These are phyloP conservation scores for Eudorina sp. DNA, from an alignment of 139 green algal species.

Conservation along the genomic window DNA sequence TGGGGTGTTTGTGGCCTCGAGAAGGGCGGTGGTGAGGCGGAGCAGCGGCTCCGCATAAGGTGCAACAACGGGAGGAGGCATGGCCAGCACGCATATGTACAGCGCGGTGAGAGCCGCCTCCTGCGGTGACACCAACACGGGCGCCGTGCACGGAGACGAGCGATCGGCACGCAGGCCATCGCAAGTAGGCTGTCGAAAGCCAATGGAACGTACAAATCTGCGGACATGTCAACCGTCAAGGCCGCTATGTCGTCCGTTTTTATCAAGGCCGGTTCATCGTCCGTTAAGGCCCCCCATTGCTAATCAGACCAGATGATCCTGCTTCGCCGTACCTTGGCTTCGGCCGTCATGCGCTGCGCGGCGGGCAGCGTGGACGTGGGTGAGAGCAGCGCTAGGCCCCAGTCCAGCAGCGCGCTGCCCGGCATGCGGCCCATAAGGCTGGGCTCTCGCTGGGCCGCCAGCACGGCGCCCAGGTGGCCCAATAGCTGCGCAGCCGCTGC, in stretches of 20 bases:
- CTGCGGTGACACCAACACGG: too few relatives aligned
- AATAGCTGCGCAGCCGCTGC: slow-evolving; percentile 21
- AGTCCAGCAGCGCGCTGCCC: slow-evolving; percentile 29
- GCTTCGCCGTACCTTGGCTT: background rate
- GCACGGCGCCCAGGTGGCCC: slow-evolving; percentile 6
- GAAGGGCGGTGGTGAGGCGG: background rate
- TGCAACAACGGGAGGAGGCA: background rate
- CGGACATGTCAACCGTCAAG: too few relatives aligned
- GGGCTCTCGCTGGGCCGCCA: background rate
- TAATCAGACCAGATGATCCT: too few relatives aligned
- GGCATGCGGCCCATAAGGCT: slow-evolving; percentile 19
- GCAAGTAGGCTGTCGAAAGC: too few relatives aligned
- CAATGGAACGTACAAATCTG: too few relatives aligned
- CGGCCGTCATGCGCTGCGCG: slow-evolving; percentile 5
- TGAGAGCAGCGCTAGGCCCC: slow-evolving; percentile 14
- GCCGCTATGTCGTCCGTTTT: too few relatives aligned
- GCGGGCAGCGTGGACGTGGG: slow-evolving; percentile 11
- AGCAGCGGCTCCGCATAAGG: slow-evolving; percentile 14
- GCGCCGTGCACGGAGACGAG: too few relatives aligned
- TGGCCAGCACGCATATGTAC: background rate
- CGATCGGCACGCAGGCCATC: too few relatives aligned
- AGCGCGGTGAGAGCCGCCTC: slow-evolving; percentile 20
- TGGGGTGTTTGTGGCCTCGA: slow-evolving; percentile 30
- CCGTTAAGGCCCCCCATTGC: too few relatives aligned
- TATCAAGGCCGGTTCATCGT: too few relatives aligned